These are phyloP conservation scores for Colletotrichum gigasporum DNA, from an alignment of 2,329 filamentous ascomycete genomes.

Conservation along the genomic window DNA sequence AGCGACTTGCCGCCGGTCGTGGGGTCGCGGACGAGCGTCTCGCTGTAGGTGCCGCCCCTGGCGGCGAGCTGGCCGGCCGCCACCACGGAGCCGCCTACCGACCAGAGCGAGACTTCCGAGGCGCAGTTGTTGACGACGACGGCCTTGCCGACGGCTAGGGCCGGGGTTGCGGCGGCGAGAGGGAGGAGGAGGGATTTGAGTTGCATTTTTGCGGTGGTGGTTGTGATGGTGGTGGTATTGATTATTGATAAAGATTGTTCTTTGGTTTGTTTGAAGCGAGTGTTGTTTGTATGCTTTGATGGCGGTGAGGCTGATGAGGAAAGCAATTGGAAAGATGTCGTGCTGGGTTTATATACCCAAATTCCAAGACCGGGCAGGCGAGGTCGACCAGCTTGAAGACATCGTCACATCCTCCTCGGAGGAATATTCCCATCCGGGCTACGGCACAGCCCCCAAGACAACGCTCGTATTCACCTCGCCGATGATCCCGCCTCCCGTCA, in stretches of 20 bases:
- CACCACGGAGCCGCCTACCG: slow-evolving; percentile 44
- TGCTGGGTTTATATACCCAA: neutral
- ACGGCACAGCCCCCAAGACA: neutral
- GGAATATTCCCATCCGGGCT: too few species aligned
- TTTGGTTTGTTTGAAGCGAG: too few species aligned
- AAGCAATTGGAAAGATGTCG: neutral
- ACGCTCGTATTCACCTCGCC: slow-evolving; percentile 13
- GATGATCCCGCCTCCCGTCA: slow-evolving; percentile 1
- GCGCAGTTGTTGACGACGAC: slow-evolving; percentile 48
- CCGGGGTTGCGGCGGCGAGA: slow-evolving; percentile 36
- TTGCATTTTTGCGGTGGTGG: slow-evolving; percentile 9
- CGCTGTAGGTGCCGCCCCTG: slow-evolving; percentile 40
- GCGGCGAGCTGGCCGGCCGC: slow-evolving; percentile 38
- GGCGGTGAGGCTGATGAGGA: neutral
- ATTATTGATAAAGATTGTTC: too few species aligned
- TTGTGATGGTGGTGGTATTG: neutral
- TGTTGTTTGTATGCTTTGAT: too few species aligned
- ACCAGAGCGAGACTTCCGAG: slow-evolving; percentile 47
- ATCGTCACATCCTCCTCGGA: neutral
- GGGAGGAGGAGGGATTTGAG: slow-evolving; percentile 15
- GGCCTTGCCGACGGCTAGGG: slow-evolving; percentile 43
- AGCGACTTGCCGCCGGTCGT: slow-evolving; percentile 48
- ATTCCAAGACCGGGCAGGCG: too few species aligned
- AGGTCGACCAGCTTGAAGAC: neutral
- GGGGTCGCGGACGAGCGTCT: slow-evolving; percentile 46